These are phyloP conservation scores for Lecanosticta acicola DNA, from an alignment of 2,329 filamentous ascomycete species.

Conservation along the genomic window DNA sequence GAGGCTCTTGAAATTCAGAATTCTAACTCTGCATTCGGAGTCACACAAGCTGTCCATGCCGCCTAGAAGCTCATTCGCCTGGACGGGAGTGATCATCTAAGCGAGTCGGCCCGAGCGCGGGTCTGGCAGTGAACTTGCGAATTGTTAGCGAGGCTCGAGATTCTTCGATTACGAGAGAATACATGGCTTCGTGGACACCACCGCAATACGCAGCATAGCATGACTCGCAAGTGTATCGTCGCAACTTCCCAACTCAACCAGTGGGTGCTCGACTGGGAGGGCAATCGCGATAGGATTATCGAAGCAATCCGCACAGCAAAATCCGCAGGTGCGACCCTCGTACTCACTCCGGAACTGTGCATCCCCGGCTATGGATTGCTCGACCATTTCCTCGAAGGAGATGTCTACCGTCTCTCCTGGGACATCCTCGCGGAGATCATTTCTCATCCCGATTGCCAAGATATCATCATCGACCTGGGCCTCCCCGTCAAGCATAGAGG, in stretches of 20 bases:
- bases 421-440: conserved; percentile 60
- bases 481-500: conserved; percentile 57
- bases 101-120: too few relatives aligned
- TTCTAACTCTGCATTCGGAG: too few relatives aligned
- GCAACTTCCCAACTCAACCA: conserved; percentile 43
- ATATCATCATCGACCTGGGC: conserved; percentile 55
- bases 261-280: conserved; percentile 56
- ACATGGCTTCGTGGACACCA: too few relatives aligned
- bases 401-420: conserved; percentile 44
- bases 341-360: conserved; percentile 45
- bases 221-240: conserved; percentile 34
- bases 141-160: too few relatives aligned
- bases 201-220: too few relatives aligned
- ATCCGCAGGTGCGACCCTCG: conserved; percentile 55
- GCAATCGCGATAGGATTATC: conserved; percentile 59
- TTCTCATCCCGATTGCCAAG: conserved; percentile 53
- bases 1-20: too few relatives aligned
- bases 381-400: conserved; percentile 54
- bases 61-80: too few relatives aligned
- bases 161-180: too few relatives aligned
- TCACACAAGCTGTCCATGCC: too few relatives aligned
- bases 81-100: too few relatives aligned
- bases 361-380: conserved; percentile 61
- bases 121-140: too few relatives aligned
- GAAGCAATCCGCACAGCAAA: conserved; percentile 59